phyloP scores from a whole-genome alignment of 2,329 filamentous ascomycete genomes.

The Pseudocercospora vitis region DNA sequence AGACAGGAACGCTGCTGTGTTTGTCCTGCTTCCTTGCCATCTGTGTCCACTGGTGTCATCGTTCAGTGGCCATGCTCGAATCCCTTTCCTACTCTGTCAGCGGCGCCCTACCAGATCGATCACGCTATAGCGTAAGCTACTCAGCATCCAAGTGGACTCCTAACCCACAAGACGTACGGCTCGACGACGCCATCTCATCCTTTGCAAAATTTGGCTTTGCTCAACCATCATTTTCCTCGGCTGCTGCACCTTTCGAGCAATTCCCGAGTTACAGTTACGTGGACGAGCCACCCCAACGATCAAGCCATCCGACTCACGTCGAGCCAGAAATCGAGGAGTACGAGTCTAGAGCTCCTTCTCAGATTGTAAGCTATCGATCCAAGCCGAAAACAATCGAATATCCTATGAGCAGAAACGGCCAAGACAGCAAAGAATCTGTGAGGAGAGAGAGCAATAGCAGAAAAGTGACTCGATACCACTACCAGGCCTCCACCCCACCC shows the following conservation, averaged over 20 bases:
- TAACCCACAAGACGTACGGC: not conserved
- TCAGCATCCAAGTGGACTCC: slow-evolving; percentile 6
- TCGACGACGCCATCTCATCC: slow-evolving; percentile 6
- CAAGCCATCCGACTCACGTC: not conserved
- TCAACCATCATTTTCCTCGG: not conserved
- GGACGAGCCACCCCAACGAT: not conserved
- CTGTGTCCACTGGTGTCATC: too few species aligned
- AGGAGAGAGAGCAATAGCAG: too few species aligned
- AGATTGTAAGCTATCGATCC: not conserved
- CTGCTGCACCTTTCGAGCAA: not conserved
- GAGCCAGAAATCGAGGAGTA: not conserved
- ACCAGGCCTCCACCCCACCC: not conserved
- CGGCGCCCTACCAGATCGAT: slow-evolving; percentile 6
- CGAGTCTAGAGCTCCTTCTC: not conserved
- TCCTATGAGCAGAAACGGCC: not conserved
- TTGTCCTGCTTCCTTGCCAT: not conserved
- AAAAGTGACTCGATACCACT: too few species aligned
- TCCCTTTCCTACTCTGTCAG: slow-evolving; percentile 10
- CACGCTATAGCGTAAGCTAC: slow-evolving; percentile 12
- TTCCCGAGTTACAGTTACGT: too few species aligned
- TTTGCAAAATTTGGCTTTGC: slow-evolving; percentile 1
- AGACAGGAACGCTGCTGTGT: not conserved
- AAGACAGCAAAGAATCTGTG: not conserved
- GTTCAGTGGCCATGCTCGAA: slow-evolving; percentile 8
- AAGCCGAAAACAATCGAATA: not conserved